Percentiles rank a stretch among this genome's conserved stretches.
Conservation (phyloP, 2,329 filamentous ascomycete genomes). For the Trichoderma cornu-damae region DNA sequence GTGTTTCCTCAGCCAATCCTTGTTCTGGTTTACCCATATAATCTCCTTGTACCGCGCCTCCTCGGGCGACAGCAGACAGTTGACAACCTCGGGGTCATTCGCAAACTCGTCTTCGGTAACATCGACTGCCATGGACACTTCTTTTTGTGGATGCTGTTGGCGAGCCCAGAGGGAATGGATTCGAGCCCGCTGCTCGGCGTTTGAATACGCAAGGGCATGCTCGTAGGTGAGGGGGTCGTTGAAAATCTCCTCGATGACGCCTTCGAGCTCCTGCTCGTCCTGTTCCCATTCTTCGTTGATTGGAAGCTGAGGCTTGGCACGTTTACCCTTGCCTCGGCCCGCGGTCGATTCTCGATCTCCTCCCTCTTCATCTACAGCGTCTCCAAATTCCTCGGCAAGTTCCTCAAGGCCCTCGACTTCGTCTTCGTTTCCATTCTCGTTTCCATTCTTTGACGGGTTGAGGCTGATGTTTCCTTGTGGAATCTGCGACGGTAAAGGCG, state of each 20-base stretch:
- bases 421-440: constrained; percentile 19
- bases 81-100: constrained; percentile 79
- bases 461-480: constrained; percentile 30
- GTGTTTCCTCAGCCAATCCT: constrained; percentile 82
- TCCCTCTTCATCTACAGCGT: constrained; percentile 32
- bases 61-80: constrained; percentile 66
- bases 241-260: constrained; percentile 66
- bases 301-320: constrained; percentile 42
- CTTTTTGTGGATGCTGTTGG: constrained; percentile 42
- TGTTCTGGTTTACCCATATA: constrained; percentile 93
- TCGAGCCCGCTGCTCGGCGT: constrained; percentile 50
- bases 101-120: constrained; percentile 80
- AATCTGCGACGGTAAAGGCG: constrained; percentile 43
- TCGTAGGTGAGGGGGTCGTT: constrained; percentile 54
- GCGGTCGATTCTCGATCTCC: constrained; percentile 21
- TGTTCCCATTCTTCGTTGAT: constrained; percentile 59
- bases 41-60: constrained; percentile 81
- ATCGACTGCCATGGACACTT: constrained; percentile 55
- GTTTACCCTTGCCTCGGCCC: constrained; percentile 24
- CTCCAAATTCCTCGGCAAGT: constrained; percentile 44
- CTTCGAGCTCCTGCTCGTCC: constrained; percentile 61
- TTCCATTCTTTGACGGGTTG: constrained; percentile 19
- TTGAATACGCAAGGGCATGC: constrained; percentile 54
- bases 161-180: constrained; percentile 50
- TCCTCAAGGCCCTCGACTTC: constrained; percentile 35